Conservation (phyloP, 1,284 basidiomycete genomes). For the Fomitopsis pinicola region DNA sequence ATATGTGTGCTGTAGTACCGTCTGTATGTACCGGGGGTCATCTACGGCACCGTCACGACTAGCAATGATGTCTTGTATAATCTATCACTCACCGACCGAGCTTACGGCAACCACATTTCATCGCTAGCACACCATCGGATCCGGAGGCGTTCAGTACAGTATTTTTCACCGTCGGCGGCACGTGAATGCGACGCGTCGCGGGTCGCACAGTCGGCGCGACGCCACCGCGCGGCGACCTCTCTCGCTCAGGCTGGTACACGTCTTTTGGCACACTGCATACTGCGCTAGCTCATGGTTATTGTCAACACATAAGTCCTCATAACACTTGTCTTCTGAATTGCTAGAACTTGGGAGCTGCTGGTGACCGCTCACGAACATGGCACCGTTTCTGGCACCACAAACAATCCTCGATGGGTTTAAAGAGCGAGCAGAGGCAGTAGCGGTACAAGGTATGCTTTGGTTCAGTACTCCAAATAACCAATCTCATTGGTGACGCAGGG, state of each 20-base stretch:
- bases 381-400: constrained; percentile 40
- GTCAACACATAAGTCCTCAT: too few species aligned
- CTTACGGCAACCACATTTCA: too few species aligned
- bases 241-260: background rate
- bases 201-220: background rate
- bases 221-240: background rate
- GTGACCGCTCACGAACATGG: constrained; percentile 25
- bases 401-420: constrained; percentile 40
- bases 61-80: constrained; percentile 16
- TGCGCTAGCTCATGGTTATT: too few species aligned
- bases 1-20: background rate
- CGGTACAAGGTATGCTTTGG: constrained; percentile 41
- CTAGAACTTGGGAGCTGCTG: too few species aligned
- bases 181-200: background rate
- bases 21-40: background rate
- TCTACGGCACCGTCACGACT: background rate
- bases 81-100: too few species aligned
- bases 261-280: too few species aligned
- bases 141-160: background rate
- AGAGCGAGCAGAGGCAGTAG: constrained; percentile 43
- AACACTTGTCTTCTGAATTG: too few species aligned
- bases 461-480: background rate
- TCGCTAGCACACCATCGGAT: too few species aligned
- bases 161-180: background rate
- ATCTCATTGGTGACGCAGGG: constrained; percentile 36